phyloP scores from a whole-genome alignment of 2,329 filamentous ascomycete species.

The Ophiostoma sp. region DNA sequence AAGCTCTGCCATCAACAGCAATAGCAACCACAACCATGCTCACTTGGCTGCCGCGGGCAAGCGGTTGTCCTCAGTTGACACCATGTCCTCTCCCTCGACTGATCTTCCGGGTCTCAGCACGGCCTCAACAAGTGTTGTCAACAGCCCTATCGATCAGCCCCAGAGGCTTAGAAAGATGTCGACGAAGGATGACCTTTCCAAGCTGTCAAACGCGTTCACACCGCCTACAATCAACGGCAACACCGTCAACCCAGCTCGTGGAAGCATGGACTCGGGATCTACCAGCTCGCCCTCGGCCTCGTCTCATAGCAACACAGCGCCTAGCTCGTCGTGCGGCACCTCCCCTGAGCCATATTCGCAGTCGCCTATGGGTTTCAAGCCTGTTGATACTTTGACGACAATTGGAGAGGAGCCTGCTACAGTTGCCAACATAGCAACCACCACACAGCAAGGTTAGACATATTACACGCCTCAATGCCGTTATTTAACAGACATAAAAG shows the following conservation, averaged over 20 bases:
- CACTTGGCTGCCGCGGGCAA: slow-evolving; percentile 21
- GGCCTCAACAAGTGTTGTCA: slow-evolving; percentile 31
- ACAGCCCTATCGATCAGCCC: slow-evolving; percentile 36
- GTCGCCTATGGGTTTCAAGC: slow-evolving; percentile 62
- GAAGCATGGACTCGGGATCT: slow-evolving; percentile 49
- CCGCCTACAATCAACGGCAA: slow-evolving; percentile 46
- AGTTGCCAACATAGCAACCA: slow-evolving; percentile 39
- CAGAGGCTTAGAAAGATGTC: slow-evolving; percentile 36
- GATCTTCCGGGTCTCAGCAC: slow-evolving; percentile 30
- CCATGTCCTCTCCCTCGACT: slow-evolving; percentile 24
- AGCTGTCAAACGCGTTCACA: slow-evolving; percentile 55
- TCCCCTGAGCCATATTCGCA: slow-evolving; percentile 71
- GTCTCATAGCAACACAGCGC: slow-evolving; percentile 54
- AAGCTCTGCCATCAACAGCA: slow-evolving; percentile 5
- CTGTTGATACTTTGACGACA: slow-evolving; percentile 56
- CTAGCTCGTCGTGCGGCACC: slow-evolving; percentile 66
- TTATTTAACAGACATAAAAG: background rate
- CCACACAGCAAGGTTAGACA: slow-evolving; percentile 35
- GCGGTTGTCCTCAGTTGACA: slow-evolving; percentile 18
- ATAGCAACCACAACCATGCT: slow-evolving; percentile 28
- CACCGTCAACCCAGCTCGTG: slow-evolving; percentile 42
- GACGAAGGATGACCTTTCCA: slow-evolving; percentile 49
- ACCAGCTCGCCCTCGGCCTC: slow-evolving; percentile 62
- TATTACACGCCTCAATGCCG: background rate
- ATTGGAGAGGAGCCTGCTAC: slow-evolving; percentile 60